Percentiles rank a stretch among this genome's conserved stretches.
phyloP scores from a whole-genome alignment of 352 stramenopile genomes.

The Plasmopara muralis region DNA sequence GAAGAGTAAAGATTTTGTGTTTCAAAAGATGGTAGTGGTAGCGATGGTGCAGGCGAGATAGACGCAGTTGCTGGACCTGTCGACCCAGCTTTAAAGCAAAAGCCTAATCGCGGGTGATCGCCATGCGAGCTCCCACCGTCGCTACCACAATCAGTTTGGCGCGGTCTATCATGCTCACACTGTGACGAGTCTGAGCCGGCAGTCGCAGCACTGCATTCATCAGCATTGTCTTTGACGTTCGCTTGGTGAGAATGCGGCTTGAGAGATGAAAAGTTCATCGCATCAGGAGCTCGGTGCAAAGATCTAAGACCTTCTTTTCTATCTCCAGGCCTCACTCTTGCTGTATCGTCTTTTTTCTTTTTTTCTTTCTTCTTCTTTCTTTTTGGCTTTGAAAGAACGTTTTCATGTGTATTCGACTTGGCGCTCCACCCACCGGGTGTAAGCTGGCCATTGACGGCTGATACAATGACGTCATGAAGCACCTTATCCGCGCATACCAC shows the following conservation, averaged over 20 bases:
- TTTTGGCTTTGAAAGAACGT: conserved; percentile 17
- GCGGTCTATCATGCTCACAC: conserved; percentile 11
- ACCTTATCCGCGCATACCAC: conserved; percentile 25
- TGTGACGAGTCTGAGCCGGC: conserved; percentile 24
- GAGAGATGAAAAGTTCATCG: background rate
- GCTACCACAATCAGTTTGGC: conserved; percentile 14
- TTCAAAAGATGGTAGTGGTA: conserved; percentile 33
- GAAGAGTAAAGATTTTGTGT: conserved; percentile 44
- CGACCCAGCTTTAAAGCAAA: conserved; percentile 34
- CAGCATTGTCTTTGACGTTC: conserved; percentile 12
- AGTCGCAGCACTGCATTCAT: conserved; percentile 21
- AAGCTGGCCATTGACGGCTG: conserved; percentile 17
- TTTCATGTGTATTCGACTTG: conserved; percentile 1
- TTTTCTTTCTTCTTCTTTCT: conserved; percentile 22
- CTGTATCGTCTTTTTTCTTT: conserved; percentile 14
- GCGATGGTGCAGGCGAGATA: conserved; percentile 6
- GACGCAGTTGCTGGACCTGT: conserved; percentile 7
- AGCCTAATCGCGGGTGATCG: conserved; percentile 25
- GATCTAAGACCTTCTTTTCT: background rate
- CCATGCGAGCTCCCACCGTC: conserved; percentile 19
- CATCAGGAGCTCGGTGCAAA: conserved; percentile 7
- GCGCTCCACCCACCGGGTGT: conserved; percentile 16
- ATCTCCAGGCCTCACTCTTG: background rate
- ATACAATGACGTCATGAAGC: conserved; percentile 36
- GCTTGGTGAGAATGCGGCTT: conserved; percentile 4